Evolutionary conservation across 371 early-diverging fungal species (phyloP).

Genomic region (Saksenaea oblongispora): DNA sequence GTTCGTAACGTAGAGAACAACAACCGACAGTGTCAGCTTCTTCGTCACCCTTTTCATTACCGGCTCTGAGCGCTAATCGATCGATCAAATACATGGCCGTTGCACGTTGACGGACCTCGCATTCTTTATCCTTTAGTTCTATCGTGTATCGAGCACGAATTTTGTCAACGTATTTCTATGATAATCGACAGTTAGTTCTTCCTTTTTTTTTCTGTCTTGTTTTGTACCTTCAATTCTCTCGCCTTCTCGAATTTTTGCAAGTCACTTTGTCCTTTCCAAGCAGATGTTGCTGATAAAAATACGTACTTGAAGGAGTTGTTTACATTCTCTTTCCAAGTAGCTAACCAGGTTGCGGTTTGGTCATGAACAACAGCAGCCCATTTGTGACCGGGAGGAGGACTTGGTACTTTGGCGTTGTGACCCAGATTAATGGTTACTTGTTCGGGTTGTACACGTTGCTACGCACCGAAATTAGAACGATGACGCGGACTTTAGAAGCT

Average conservation of each 20-base stretch:
- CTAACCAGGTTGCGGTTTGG: conserved; percentile 94
- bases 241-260: conserved; percentile 96
- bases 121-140: conserved; percentile 77
- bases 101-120: conserved; percentile 87
- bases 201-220: background rate
- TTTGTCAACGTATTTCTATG: conserved; percentile 63
- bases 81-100: conserved; percentile 97
- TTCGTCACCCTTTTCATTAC: conserved; percentile 97
- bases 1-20: conserved; percentile 94
- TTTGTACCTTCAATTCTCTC: conserved; percentile 76
- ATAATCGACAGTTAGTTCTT: background rate
- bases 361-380: conserved; percentile 92
- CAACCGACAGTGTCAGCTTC: conserved; percentile 99
- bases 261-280: conserved; percentile 96
- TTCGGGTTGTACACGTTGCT: conserved; percentile 87
- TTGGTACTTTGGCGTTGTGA: conserved; percentile 75
- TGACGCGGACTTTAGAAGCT: background rate
- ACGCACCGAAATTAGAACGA: conserved; percentile 5
- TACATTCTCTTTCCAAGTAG: conserved; percentile 97
- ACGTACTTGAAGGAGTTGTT: conserved; percentile 92
- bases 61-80: conserved; percentile 93
- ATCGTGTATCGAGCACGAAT: conserved; percentile 80
- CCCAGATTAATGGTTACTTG: conserved; percentile 94
- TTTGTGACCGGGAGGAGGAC: conserved; percentile 84
- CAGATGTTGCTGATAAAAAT: conserved; percentile 87